Base-by-base conservation (phyloP, 2,329 filamentous ascomycete species). In the Verticillium longisporum region DNA sequence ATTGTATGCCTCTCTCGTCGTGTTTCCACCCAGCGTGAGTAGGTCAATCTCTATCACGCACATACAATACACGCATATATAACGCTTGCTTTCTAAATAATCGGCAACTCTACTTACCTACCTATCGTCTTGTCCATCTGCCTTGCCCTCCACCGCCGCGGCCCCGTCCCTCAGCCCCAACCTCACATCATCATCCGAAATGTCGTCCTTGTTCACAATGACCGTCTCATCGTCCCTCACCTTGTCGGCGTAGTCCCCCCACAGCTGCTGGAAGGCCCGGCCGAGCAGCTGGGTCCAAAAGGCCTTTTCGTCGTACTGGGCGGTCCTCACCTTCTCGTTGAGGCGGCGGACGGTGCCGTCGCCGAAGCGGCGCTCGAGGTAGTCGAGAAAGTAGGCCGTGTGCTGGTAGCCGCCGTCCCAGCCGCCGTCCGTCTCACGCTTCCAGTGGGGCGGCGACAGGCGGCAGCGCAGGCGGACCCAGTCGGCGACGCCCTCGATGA, bases 371-470 rank as follows among this genome's bases (percentile, higher is more conserved):
- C 78, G 73, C 75, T 97, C 93, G 56, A 98, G 76, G 77, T 91
- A 97, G 60, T 95, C 88, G 58, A 98, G 76, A 68, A 98, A 98
- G 73, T 91, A 98, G 1, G 88, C 95, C 6, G 94, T 98, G 66
- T 89, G 85, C 77, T 97, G 89, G 75, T 98, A 98, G 0, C 93
- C 93, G 45, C 82, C 84, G 73, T 97, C 92, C 93, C 93, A 97
- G n/a, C 83, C 80, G 18, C 83, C 83, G 7, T 66, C 70, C 0
- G 74, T 68, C 58, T 84, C 81, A 2, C 77, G 78, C 71, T 85
- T 88, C 94, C 94, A 98, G 75, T 98, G 93, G 57, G 91, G 90
- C 50, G 94, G 91, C 9, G 80, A 84, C 33, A 96, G 81, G 0
- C 83, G 83, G 57, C 88, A 88, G 65, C 85, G 86, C 63, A 98